Evolutionary conservation across 306 rosid genomes (phyloP), one percentile per base, ranked within the genome.

Genomic region (Hippophae tibetana): DNA sequence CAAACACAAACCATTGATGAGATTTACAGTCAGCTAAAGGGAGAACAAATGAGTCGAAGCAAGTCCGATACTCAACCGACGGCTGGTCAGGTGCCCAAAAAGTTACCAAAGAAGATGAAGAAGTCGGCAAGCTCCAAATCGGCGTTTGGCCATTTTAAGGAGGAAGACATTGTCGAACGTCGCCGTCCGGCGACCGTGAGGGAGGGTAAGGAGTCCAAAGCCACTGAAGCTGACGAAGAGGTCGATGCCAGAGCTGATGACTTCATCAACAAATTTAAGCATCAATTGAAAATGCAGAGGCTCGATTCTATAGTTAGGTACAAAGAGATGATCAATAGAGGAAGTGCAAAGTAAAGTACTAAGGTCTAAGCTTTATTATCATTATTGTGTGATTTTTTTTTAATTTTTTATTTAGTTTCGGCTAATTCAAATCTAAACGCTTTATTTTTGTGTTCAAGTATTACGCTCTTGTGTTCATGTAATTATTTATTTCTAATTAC

Each of bases 211-310:
- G 63, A 18, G 0, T 18, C 46, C 3, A 57, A 61, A 41, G 53
- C 25, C 58, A 25, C 61, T 8, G 78, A 60, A 52, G 77, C 1
- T 6, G 90, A 75, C 5, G 87, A 71, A 2, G 90, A 70, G 70
- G 95, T 89, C 47, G 95, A 89, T 40, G 85, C 97, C 1, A 89
- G 62, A 55, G 95, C 95, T 5, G 93, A 86, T 44, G 95, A 86
- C 57, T 89, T 89, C 84, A 89, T 89, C 79, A 86, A 83, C 81
- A 81, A 23, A 74, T 89, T 89, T 74, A 89, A 86, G 77, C 78
- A 89, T 5, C 86, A 86, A 75, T 63, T 89, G 69, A 79, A 89
- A 75, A 57, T 89, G 67, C 95, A 89, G 81, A 84, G 95, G 89
- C 43, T 80, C 68, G 80, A 89, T 57, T 86, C 95, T 2, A 68